Percentiles rank a stretch among this genome's conserved stretches.
Conservation (phyloP, 176 grass and related monocot genomes). For the Aegilops tauschii region DNA sequence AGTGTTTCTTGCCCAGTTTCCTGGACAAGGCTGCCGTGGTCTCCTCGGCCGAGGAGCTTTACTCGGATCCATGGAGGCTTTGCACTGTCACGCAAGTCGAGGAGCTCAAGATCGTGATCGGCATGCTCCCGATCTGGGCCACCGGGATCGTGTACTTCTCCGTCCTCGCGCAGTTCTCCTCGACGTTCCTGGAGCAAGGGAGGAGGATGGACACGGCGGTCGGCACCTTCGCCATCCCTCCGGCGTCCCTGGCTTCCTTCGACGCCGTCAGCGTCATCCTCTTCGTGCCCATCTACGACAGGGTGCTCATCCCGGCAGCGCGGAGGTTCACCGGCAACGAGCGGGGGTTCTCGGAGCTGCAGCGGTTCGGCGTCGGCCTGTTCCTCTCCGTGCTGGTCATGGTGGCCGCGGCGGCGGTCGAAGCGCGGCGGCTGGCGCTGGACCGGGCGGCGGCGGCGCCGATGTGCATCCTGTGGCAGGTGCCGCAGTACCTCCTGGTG, state of each 20-base stretch:
- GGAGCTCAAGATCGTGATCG: constrained; percentile 65
- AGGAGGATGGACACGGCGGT: constrained; percentile 50
- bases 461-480: constrained; percentile 82
- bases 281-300: constrained; percentile 75
- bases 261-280: constrained; percentile 70
- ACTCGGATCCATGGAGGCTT: constrained; percentile 58
- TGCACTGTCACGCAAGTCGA: constrained; percentile 77
- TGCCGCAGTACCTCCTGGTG: constrained; percentile 51
- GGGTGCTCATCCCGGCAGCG: constrained; percentile 50
- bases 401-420: constrained; percentile 55
- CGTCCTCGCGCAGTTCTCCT: constrained; percentile 77
- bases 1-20: constrained; percentile 38
- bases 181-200: constrained; percentile 83
- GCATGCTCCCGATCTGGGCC: constrained; percentile 81
- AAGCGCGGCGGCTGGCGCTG: constrained; percentile 53
- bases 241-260: constrained; percentile 76
- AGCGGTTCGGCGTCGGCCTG: constrained; percentile 65
- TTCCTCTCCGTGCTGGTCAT: constrained; percentile 68
- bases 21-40: constrained; percentile 72
- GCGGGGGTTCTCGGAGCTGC: constrained; percentile 67
- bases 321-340: constrained; percentile 60
- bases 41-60: constrained; percentile 26
- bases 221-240: constrained; percentile 57
- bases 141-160: constrained; percentile 64
- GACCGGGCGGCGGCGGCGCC: constrained; percentile 27